Evolutionary conservation across 1,284 basidiomycete genomes (phyloP).

Genomic region (Tylopilus sp.): DNA sequence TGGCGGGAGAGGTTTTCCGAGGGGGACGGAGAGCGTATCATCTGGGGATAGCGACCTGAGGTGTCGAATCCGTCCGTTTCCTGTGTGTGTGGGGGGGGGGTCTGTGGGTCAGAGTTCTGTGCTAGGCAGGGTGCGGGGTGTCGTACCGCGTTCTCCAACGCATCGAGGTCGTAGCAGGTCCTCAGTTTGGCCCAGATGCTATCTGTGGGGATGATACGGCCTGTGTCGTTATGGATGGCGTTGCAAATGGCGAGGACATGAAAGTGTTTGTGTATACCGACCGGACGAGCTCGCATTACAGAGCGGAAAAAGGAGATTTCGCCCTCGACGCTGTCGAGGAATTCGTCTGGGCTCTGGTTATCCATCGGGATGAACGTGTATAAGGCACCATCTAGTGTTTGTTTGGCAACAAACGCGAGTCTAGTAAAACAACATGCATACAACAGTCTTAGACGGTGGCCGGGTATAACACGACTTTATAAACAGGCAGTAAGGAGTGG

Average conservation of each 20-base stretch:
- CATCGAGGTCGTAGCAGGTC: constrained; percentile 72
- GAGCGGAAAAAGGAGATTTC: constrained; percentile 79
- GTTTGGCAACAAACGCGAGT: constrained; percentile 15
- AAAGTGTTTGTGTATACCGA: constrained; percentile 77
- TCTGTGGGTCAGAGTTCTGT: background rate
- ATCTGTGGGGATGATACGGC: constrained; percentile 55
- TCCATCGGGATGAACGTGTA: constrained; percentile 20
- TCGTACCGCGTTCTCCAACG: constrained; percentile 62
- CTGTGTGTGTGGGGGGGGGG: constrained; percentile 33
- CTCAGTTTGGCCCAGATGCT: constrained; percentile 74
- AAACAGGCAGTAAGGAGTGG: constrained; percentile 27
- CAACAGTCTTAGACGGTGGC: constrained; percentile 18
- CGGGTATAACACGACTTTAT: constrained; percentile 31
- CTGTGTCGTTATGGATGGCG: constrained; percentile 67
- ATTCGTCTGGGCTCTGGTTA: constrained; percentile 33
- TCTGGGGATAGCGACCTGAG: constrained; percentile 44
- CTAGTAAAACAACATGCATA: constrained; percentile 23
- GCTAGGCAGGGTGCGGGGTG: background rate
- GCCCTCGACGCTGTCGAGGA: constrained; percentile 70
- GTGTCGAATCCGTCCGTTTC: constrained; percentile 64
- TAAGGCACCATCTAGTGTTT: constrained; percentile 8
- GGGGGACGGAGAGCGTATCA: constrained; percentile 59
- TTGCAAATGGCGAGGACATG: constrained; percentile 72
- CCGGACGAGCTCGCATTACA: constrained; percentile 70
- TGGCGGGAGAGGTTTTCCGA: constrained; percentile 62